Evolutionary conservation across 345 rosid species (phyloP), one percentile per base, ranked within the genome.

Genomic region (Streptanthus diversifolius): DNA sequence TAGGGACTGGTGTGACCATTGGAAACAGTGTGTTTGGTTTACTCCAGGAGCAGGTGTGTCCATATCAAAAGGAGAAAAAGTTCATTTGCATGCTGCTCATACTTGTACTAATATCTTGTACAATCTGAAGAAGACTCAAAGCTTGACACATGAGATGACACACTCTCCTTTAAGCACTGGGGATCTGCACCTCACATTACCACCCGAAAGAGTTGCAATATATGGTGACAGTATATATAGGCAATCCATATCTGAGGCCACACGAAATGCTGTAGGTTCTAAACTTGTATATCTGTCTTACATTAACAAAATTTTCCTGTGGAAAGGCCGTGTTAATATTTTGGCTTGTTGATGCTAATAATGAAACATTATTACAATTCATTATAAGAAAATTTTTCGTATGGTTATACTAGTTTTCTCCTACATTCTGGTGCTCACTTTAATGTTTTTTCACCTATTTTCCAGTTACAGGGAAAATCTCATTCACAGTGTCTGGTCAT

Each of bases 21-120:
- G 99, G 99, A 95, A 91, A 67, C 99, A 91, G 76, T 95, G 96
- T 80, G 91, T 90, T 51, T 91, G 99, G 99, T 82, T 91, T 77
- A 43, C 80, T 80, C 90, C 80, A 49, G 89, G 87, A 58, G 53
- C 79, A 54, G 90, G 92, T 45, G 61, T 85, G 43, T 72, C 82
- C 5, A 43, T 90, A 58, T 80, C 87, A 68, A 67, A 71, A 74
- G 92, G 83, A 17, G 84, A 85, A 78, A 88, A 85, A 56, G 73
- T 86, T 74, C 70, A 68, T 61, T 74, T 90, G 77, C 80, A 72
- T 70, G 99, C 97, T 68, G 35, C 47, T 79, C 99, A 91, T 76
- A 72, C 79, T 64, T 85, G 84, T 39, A 90, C 89, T 36, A 82
- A 66, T 74, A 62, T 90, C 69, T 86, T 80, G 44, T 95, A 95